These are phyloP conservation scores for Lactuca sativa DNA, from an alignment of 129 eudicot genomes.

Conservation along the genomic window DNA sequence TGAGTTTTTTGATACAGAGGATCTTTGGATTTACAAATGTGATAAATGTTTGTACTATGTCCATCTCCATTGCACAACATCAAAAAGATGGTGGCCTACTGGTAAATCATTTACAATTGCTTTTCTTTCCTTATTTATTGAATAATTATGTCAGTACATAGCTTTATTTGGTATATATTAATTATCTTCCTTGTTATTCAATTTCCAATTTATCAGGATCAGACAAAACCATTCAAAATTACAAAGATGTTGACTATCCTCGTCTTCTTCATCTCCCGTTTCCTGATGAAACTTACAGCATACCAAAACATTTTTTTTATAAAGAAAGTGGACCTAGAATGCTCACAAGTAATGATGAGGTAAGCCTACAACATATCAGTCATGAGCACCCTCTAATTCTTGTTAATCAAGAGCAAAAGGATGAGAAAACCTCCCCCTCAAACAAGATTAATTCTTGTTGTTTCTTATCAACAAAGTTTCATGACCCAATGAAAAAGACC, in stretches of 20 bases:
- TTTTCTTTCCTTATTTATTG: too few species aligned
- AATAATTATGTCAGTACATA: background rate
- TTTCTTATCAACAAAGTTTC: background rate
- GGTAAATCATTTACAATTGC: background rate
- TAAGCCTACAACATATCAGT: too few species aligned
- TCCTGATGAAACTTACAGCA: background rate
- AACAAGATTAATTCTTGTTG: background rate
- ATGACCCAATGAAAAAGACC: slow-evolving; percentile 17
- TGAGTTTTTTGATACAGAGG: background rate
- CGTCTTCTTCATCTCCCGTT: slow-evolving; percentile 12
- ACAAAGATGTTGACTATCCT: background rate
- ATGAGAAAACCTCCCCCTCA: background rate
- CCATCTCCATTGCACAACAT: background rate
- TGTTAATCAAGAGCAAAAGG: background rate
- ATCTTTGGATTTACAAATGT: slow-evolving; percentile 1
- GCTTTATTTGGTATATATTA: background rate
- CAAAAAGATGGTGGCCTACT: background rate
- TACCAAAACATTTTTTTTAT: slow-evolving; percentile 2
- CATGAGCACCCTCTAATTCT: slow-evolving; percentile 8
- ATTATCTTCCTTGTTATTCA: background rate
- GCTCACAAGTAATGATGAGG: background rate
- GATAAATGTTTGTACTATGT: background rate
- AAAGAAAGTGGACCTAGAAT: background rate
- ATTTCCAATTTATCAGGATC: background rate
- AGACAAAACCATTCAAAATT: background rate